These are phyloP conservation scores for Helianthus tuberosus DNA, from an alignment of 129 eudicot species.

Conservation along the genomic window DNA sequence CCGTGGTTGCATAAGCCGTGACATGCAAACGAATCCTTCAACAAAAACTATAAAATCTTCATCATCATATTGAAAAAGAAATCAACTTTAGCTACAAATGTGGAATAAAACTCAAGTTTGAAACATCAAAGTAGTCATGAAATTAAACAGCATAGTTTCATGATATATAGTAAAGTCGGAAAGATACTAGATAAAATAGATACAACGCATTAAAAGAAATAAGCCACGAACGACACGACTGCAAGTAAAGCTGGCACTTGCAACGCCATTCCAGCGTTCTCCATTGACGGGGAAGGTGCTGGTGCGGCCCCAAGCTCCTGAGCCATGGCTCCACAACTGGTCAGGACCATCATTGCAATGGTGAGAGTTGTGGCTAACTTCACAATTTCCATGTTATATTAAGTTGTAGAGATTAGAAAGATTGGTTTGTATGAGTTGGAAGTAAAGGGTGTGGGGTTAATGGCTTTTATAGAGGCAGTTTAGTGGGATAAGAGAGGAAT, in stretches of 20 bases:
- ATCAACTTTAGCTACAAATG: too few relatives aligned
- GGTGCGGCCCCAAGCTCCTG: conserved; percentile 39
- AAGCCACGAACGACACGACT: conserved; percentile 32
- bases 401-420: not conserved
- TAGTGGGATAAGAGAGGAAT: conserved; percentile 28
- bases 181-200: not conserved
- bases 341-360: conserved; percentile 26
- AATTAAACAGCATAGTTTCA: not conserved
- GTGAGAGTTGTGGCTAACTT: conserved; percentile 42
- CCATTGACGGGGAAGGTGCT: conserved; percentile 52
- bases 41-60: too few relatives aligned
- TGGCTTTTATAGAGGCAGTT: conserved; percentile 24
- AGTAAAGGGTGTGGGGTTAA: conserved; percentile 25
- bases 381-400: conserved; percentile 29
- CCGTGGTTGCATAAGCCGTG: too few relatives aligned
- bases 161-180: not conserved
- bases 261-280: conserved; percentile 40
- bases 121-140: too few relatives aligned
- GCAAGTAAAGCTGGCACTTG: conserved; percentile 38
- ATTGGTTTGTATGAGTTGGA: not conserved
- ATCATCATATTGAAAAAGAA: too few relatives aligned
- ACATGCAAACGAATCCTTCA: too few relatives aligned
- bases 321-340: conserved; percentile 24
- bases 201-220: conserved; percentile 24
- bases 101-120: too few relatives aligned